Conservation (phyloP, 441 rosid genomes). For the Iberis amara region DNA sequence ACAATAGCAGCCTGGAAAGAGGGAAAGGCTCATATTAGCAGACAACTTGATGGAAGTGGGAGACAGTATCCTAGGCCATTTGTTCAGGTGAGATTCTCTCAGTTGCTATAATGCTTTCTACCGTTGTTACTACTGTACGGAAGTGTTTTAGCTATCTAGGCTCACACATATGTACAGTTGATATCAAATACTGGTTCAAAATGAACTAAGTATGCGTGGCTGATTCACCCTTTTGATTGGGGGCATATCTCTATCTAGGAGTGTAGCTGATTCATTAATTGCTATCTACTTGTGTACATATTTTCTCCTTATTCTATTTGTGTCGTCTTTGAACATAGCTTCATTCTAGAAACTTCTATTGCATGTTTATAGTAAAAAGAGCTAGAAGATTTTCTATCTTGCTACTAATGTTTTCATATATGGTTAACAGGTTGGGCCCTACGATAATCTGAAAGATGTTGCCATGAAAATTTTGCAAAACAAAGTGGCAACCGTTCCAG, state of each 20-base stretch:
- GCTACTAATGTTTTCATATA: conserved; percentile 16
- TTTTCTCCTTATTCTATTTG: conserved; percentile 1
- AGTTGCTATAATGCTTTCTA: conserved; percentile 2
- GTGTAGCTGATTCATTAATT: conserved; percentile 13
- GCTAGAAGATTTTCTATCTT: conserved; percentile 1
- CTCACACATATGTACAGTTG: background rate
- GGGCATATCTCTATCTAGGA: background rate
- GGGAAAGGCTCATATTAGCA: conserved; percentile 51
- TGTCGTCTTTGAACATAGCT: conserved; percentile 6
- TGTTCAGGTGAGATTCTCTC: conserved; percentile 45
- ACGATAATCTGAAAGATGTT: conserved; percentile 60
- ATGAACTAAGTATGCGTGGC: conserved; percentile 9
- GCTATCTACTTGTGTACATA: background rate
- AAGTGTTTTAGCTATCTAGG: conserved; percentile 5
- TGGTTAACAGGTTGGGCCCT: conserved; percentile 57
- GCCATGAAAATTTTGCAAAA: conserved; percentile 56
- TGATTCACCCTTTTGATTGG: no score
- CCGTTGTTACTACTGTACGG: conserved; percentile 5
- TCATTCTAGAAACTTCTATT: conserved; percentile 14
- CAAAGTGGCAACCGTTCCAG: conserved; percentile 61
- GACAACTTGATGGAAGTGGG: conserved; percentile 55
- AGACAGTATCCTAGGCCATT: conserved; percentile 49
- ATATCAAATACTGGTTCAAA: background rate
- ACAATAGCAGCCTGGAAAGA: conserved; percentile 82
- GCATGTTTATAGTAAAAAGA: conserved; percentile 14